Evolutionary conservation across 139 green algal species (phyloP), one percentile per base, ranked within the genome.

Genomic region (Haematococcus lacustris): DNA sequence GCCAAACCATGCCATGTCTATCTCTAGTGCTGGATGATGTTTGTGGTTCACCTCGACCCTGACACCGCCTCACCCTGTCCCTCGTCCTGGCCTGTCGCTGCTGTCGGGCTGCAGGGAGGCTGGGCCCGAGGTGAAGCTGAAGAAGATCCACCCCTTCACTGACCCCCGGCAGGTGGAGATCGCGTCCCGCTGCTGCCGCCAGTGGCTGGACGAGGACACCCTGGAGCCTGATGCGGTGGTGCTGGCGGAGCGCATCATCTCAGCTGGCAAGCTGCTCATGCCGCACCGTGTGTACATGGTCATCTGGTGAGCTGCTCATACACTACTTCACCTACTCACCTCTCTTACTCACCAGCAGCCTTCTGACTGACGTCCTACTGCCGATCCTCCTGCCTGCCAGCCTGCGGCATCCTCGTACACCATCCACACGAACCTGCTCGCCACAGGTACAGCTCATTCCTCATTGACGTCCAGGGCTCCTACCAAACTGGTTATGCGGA

Each of bases 221-320:
- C 32, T 73, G n/a, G 71, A 75, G 17, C 40, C 59, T 1, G 53
- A 53, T 0, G 67, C 60, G n/a, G 43, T 79, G 25, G 1, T 53
- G 43, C 67, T 75, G 3, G 47, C 61, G 7, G 62, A 76, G 38
- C 21, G 3, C 0, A 39, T 88, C 34, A 69, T 85, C n/a, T 82
- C 80, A 67, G 74, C 74, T 5, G 79, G 79, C 0, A 40, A 68
- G 71, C 28, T 38, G 38, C 67, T 71, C 64, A 76, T 84, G 39
- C 67, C 66, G 40, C 47, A 75, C 63, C 38, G 74, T 17, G 30
- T 73, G 26, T 77, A 61, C 67, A 66, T 87, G 62, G 68, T 62
- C 60, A 80, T 84, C 38, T 57, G 76, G 35, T 82, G 78, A 61
- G 73, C 69, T n/a, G n/a, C n/a, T n/a, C n/a, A n/a, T n/a, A n/a